Evolutionary conservation across 371 early-diverging fungal genomes (phyloP).

Genomic region (Haplosporangium sp.): DNA sequence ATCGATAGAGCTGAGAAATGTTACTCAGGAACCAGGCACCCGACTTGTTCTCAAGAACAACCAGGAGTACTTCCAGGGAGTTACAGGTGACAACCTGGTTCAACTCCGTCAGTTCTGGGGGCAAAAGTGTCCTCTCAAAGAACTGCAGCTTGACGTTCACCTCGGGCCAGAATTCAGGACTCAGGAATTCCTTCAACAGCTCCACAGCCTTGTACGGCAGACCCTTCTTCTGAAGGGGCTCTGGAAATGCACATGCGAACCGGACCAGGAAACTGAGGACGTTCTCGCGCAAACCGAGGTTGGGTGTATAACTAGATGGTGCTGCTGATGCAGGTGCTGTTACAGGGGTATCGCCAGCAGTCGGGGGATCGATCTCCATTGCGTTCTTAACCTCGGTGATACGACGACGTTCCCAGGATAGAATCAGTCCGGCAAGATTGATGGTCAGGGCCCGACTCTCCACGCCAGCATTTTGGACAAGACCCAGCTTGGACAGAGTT

Average conservation of each 20-base stretch:
- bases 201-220: conserved; percentile 73
- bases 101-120: conserved; percentile 56
- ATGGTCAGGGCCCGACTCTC: conserved; percentile 90
- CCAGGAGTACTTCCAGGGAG: conserved; percentile 76
- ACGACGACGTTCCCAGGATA: conserved; percentile 87
- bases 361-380: conserved; percentile 47
- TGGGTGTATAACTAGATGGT: conserved; percentile 59
- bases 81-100: conserved; percentile 64
- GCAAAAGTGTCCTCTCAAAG: conserved; percentile 54
- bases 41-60: conserved; percentile 70
- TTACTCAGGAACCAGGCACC: conserved; percentile 75
- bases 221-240: conserved; percentile 63
- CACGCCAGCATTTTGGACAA: conserved; percentile 84
- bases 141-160: conserved; percentile 55
- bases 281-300: conserved; percentile 71
- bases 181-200: conserved; percentile 70
- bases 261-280: conserved; percentile 78
- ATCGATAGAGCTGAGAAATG: conserved; percentile 71
- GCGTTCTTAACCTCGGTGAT: conserved; percentile 53
- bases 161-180: conserved; percentile 61
- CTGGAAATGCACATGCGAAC: conserved; percentile 74
- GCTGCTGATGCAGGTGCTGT: conserved; percentile 4
- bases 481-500: conserved; percentile 86
- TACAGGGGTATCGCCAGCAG: conserved; percentile 20
- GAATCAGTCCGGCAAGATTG: conserved; percentile 89